These are phyloP conservation scores for Cryptosporidium canis DNA, from an alignment of 169 alveolate genomes.

Conservation along the genomic window DNA sequence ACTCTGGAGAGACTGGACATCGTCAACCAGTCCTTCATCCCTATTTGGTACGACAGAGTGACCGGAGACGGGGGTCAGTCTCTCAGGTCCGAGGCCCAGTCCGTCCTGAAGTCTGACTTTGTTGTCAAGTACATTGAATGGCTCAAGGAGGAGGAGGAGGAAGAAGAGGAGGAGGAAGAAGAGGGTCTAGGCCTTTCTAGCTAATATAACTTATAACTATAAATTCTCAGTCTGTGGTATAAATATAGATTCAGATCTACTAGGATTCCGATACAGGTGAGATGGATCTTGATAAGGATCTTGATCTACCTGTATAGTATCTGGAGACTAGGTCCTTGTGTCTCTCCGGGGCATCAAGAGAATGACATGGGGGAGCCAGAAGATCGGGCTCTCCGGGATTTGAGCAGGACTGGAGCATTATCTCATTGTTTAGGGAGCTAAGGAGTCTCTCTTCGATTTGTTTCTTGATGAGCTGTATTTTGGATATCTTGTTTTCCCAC, in stretches of 20 bases:
- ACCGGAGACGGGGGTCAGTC: no score
- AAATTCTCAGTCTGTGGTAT: background rate
- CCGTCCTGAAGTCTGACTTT: conserved; percentile 39
- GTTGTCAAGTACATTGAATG: conserved; percentile 26
- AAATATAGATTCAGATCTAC: background rate
- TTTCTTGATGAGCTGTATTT: conserved; percentile 10
- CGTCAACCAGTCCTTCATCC: conserved; percentile 44
- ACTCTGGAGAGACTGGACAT: conserved; percentile 36
- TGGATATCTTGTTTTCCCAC: conserved; percentile 57
- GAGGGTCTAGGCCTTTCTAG: background rate
- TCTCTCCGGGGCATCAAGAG: no score
- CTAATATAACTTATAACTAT: background rate
- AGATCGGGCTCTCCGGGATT: background rate
- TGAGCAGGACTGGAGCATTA: background rate
- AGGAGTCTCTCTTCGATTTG: conserved; percentile 32
- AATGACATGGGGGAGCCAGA: background rate
- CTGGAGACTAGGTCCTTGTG: no score
- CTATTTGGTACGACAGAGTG: conserved; percentile 25
- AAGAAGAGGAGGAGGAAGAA: background rate
- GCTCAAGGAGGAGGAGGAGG: conserved; percentile 36
- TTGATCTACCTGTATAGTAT: background rate
- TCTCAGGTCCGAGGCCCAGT: background rate
- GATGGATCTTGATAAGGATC: conserved; percentile 51
- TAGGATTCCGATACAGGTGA: no score
- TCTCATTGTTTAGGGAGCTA: background rate